Conservation (phyloP, 257 asterid species). For the Gentiana macrophylla region DNA sequence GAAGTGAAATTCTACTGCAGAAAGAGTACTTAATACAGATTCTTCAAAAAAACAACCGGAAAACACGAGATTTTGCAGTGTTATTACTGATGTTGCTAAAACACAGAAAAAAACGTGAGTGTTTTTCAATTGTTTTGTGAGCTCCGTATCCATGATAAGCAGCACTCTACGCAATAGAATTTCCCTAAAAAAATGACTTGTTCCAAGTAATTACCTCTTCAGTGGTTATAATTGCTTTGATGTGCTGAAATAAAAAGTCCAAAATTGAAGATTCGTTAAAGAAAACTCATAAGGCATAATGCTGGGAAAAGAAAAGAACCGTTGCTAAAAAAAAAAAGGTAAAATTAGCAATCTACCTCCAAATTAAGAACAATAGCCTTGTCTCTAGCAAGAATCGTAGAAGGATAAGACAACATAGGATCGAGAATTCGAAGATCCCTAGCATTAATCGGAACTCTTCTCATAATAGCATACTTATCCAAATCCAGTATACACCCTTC, state of each 20-base stretch:
- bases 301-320: neutral
- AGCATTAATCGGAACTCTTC: conserved; percentile 60
- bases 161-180: too few species aligned
- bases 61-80: too few species aligned
- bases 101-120: too few species aligned
- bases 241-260: conserved; percentile 46
- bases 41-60: neutral
- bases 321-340: neutral
- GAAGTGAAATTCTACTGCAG: neutral
- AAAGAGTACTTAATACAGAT: neutral
- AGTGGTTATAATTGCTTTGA: conserved; percentile 84
- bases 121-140: too few species aligned
- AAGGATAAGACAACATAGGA: conserved; percentile 86
- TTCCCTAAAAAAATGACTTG: neutral
- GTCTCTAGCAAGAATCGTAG: conserved; percentile 71
- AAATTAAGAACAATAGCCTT: conserved; percentile 77
- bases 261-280: neutral
- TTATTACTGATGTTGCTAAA: too few species aligned
- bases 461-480: conserved; percentile 76
- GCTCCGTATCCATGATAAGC: too few species aligned
- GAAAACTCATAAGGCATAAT: neutral
- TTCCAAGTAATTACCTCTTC: conserved; percentile 45
- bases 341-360: conserved; percentile 36
- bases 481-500: conserved; percentile 53
- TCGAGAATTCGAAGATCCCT: conserved; percentile 89